Evolutionary conservation across 2,329 filamentous ascomycete genomes (phyloP).

Genomic region (Alternaria angustiovoidea): DNA sequence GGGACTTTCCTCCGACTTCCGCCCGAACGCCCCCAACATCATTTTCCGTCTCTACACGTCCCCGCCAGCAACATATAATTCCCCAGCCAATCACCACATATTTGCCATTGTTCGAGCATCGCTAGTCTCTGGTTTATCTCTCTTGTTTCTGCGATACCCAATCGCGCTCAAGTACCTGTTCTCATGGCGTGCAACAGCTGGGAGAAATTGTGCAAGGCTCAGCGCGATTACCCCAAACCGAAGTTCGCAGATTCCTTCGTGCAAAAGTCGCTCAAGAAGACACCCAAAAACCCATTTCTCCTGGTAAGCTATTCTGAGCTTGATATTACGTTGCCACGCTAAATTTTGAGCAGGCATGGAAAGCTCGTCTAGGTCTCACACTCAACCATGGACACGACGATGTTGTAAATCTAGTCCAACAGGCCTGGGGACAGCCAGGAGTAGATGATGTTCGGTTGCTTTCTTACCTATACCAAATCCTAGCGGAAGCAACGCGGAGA

Average conservation of each 20-base stretch:
- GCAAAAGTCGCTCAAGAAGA: conserved; percentile 47
- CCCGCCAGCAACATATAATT: conserved; percentile 17
- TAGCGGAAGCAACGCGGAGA: conserved; percentile 30
- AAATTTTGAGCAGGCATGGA: conserved; percentile 40
- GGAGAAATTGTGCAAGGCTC: conserved; percentile 44
- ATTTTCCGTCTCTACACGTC: conserved; percentile 22
- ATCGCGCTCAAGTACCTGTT: not conserved
- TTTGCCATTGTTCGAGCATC: conserved; percentile 7
- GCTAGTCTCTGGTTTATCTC: conserved; percentile 1
- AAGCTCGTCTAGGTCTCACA: conserved; percentile 36
- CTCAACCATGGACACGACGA: conserved; percentile 18
- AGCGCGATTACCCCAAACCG: conserved; percentile 44
- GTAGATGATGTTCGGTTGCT: conserved; percentile 38
- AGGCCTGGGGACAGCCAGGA: conserved; percentile 34
- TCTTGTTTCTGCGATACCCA: not conserved
- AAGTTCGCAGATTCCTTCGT: conserved; percentile 47
- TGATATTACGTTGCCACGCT: not conserved
- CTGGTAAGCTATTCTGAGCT: conserved; percentile 25
- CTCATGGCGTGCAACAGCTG: conserved; percentile 46
- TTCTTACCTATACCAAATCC: conserved; percentile 35
- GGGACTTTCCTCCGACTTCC: conserved; percentile 23
- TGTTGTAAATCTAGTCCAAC: conserved; percentile 22
- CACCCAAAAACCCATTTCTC: conserved; percentile 47
- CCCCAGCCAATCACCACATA: conserved; percentile 13
- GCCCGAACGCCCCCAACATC: conserved; percentile 10